Base-by-base conservation (phyloP, 805 yeast genomes). In the Ogataea nonfermentans region DNA sequence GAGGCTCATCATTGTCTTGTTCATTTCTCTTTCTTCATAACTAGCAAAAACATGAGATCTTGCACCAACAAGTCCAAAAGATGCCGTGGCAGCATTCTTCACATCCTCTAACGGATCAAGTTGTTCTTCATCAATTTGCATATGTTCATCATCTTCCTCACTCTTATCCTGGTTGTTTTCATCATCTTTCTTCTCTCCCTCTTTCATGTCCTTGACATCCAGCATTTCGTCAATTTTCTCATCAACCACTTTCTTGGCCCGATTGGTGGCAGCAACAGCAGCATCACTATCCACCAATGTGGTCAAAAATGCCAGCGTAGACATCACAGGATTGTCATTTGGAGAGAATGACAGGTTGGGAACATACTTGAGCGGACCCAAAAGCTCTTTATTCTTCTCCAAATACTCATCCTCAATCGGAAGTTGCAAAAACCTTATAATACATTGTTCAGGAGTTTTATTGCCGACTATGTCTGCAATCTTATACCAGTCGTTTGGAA, bases 271-370 rank as follows among this genome's bases (percentile, higher is more conserved):
- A 9, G 90, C 88, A 40, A 80, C 78, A 0, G 91, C 96, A 15
- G 84, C 84, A 28, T 82, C 83, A 9, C 91, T 84, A 54, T 91
- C 96, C 12, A 89, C 95, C 35, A 90, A 65, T 26, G 87, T 81
- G 0, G 90, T 80, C 63, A 93, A 68, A 62, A 90, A 93, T 10
- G 96, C 82, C 47, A 93, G 74, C n/a, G 95, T 91, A 25, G 95
- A 83, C 67, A 93, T 73, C 3, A 93, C 89, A 2, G 99, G 99
- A 61, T 93, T 93, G 52, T 93, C 98, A 20, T 82, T 78, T 30
- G 87, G 76, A 25, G 87, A 78, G 35, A 86, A 82, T 10, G 98
- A 96, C 35, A 91, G 71, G 59, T 87, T 84, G 3, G 95, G 83
- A 4, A 91, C 81, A 60, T 76, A 88, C 56, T 81, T 84, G 48